Evolutionary conservation across 208 protist genomes (phyloP), one percentile per base, ranked within the genome.

Genomic region (Perkinsela sp.): DNA sequence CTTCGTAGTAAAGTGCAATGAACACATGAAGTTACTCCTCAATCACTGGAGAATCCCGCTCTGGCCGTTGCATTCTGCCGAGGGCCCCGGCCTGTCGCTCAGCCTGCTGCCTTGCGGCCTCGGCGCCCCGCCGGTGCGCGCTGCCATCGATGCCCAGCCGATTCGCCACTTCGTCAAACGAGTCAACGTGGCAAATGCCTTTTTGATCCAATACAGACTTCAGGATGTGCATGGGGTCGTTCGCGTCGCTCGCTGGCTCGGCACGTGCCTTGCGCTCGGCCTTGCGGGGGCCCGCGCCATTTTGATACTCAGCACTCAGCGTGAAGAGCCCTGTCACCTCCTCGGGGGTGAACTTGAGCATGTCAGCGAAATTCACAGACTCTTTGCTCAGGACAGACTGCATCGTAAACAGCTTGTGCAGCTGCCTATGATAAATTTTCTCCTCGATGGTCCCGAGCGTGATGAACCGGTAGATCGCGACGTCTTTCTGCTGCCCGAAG

Each of bases 391-490:
- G 78, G 29, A 98, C 89, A 68, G 94, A 94, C 71, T 97, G 92
- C 0, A 91, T 89, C 29, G 93, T 81, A 70, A 93, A 89, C 75
- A 85, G 84, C 78, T 95, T 95, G 57, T 89, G 87, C 1, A 95
- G 78, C 78, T 97, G 94, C 28, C 94, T 79, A 31, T 96, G 91
- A 74, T 97, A 93, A 31, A 99, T 96, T 67, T 93, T 89, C 75
- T 99, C 96, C 80, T 99, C 96, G 31, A 99, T 94, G 1, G 96
- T 98, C 31, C 96, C 95, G 48, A 78, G 78, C 2, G 89, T 91
- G 57, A 99, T 89, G 0, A 99, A 80, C 67, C 96, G 81, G 74
- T 96, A 97, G 1, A 99, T 83, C 2, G 83, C 87, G 22, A 99
- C 96, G 1, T 88, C 72, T 66, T 84, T 79, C 31, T 72, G 85